Evolutionary conservation across 805 yeast species (phyloP).

Genomic region (Lachancea fermentati): DNA sequence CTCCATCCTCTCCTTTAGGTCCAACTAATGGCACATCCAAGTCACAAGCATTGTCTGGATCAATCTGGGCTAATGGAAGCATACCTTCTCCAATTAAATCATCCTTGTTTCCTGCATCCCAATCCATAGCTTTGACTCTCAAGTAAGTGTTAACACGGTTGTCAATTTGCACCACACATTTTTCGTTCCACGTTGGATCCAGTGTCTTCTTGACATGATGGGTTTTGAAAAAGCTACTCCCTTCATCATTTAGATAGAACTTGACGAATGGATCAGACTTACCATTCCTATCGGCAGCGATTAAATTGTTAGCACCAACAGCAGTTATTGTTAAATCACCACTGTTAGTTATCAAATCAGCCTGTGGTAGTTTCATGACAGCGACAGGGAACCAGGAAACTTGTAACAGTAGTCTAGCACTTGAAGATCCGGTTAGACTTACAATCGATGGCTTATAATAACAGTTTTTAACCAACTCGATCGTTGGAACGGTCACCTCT

Average conservation of each 20-base stretch:
- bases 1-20: conserved; percentile 43
- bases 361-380: conserved; percentile 54
- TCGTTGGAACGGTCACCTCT: conserved; percentile 60
- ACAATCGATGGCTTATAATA: conserved; percentile 56
- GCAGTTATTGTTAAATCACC: conserved; percentile 65
- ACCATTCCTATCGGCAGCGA: conserved; percentile 87
- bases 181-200: conserved; percentile 86
- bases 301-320: conserved; percentile 58
- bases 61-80: conserved; percentile 53
- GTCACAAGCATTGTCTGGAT: conserved; percentile 49
- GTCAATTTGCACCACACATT: conserved; percentile 46
- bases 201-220: conserved; percentile 80
- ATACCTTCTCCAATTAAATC: conserved; percentile 69
- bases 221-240: conserved; percentile 59
- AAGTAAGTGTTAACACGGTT: conserved; percentile 60
- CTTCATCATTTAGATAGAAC: conserved; percentile 59
- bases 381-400: conserved; percentile 77
- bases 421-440: conserved; percentile 47
- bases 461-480: conserved; percentile 58
- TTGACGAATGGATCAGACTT: conserved; percentile 88
- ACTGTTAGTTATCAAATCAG: conserved; percentile 67
- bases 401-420: conserved; percentile 50
- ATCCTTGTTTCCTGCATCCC: conserved; percentile 91
- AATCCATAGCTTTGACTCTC: conserved; percentile 62
- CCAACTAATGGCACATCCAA: conserved; percentile 46